These are phyloP conservation scores for Gloeopeniophorella convolvens DNA, from an alignment of 768 basidiomycete genomes.

Conservation along the genomic window DNA sequence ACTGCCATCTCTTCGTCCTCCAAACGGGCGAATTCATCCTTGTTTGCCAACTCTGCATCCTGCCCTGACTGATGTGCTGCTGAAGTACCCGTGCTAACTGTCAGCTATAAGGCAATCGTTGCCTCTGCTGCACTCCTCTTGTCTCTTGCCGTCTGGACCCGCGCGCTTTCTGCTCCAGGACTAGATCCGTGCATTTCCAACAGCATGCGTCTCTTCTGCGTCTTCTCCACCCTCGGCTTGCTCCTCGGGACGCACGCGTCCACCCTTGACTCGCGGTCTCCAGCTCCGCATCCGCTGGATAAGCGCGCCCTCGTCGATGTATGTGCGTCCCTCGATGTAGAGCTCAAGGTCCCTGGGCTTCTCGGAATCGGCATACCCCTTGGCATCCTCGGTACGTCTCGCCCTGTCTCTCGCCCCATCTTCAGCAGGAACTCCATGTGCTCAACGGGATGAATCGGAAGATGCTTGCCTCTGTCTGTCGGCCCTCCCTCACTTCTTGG, in stretches of 20 bases:
- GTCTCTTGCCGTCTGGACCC: not conserved
- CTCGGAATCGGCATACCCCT: conserved; percentile 24
- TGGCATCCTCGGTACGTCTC: conserved; percentile 27
- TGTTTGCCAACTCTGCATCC: too few relatives aligned
- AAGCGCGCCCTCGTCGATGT: conserved; percentile 28
- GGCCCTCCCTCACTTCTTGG: conserved; percentile 30
- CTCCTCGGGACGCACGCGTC: conserved; percentile 10
- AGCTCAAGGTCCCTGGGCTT: conserved; percentile 28
- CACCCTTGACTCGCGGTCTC: not conserved
- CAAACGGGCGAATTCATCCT: too few relatives aligned
- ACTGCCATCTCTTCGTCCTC: too few relatives aligned
- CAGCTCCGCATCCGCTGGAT: conserved; percentile 4
- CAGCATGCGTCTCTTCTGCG: conserved; percentile 12
- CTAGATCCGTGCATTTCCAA: too few relatives aligned
- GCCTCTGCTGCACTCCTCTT: not conserved
- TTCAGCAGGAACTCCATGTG: not conserved
- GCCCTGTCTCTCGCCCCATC: not conserved
- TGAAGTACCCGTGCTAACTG: too few relatives aligned
- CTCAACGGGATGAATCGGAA: conserved; percentile 13
- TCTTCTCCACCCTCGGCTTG: not conserved
- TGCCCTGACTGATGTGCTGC: too few relatives aligned
- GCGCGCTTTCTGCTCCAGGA: not conserved
- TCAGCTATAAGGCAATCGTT: not conserved
- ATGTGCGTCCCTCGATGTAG: conserved; percentile 34
- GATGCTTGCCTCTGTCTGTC: conserved; percentile 42